These are phyloP conservation scores for Xanthoconium separans DNA, from an alignment of 1,284 basidiomycete species.

Conservation along the genomic window DNA sequence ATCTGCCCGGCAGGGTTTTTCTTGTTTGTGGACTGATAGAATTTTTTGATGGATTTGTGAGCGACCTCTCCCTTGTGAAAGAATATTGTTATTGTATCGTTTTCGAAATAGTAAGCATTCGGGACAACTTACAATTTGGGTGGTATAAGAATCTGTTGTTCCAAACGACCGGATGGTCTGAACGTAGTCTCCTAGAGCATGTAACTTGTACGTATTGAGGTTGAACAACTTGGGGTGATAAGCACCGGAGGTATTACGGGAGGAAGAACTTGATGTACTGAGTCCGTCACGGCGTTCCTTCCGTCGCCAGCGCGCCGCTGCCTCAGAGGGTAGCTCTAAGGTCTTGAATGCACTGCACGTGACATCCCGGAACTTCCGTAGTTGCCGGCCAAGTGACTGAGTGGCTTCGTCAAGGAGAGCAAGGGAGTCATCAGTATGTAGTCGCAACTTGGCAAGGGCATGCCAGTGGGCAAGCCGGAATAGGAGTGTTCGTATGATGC, in stretches of 20 bases:
- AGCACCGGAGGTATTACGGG: not conserved
- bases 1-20: constrained; percentile 2
- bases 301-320: not conserved
- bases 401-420: not conserved
- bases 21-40: constrained; percentile 14
- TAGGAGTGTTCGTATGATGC: constrained; percentile 6
- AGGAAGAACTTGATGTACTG: not conserved
- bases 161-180: constrained; percentile 14
- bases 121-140: not conserved
- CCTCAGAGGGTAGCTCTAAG: constrained; percentile 10
- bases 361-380: constrained; percentile 5
- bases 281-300: not conserved
- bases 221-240: constrained; percentile 21
- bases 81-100: too few relatives aligned
- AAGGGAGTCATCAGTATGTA: constrained; percentile 19
- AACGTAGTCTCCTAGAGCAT: constrained; percentile 23
- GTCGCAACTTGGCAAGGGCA: constrained; percentile 23
- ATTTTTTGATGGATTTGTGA: constrained; percentile 6
- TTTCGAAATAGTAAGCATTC: too few relatives aligned
- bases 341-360: constrained; percentile 5
- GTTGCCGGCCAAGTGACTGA: not conserved
- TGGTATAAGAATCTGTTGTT: constrained; percentile 20
- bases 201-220: constrained; percentile 25
- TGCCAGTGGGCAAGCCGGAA: constrained; percentile 24
- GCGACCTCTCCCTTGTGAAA: not conserved